Percentiles rank a stretch among this genome's conserved stretches.
Conservation (phyloP, 31 red algal genomes). For the Odonthalia washingtoniensis region DNA sequence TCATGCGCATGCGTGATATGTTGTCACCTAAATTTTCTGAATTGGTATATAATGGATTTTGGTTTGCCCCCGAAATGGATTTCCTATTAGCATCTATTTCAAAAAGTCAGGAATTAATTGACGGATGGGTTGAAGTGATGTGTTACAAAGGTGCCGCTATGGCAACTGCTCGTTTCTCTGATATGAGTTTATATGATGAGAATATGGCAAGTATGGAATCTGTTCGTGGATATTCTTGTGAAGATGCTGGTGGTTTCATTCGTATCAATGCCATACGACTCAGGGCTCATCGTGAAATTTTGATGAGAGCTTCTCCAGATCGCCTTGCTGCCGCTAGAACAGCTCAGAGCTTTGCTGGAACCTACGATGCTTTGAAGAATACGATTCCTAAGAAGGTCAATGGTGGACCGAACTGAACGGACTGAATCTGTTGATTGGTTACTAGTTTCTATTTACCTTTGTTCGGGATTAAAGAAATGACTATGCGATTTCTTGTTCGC, state of each 20-base stretch:
- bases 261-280: constrained; percentile 96
- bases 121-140: constrained; percentile 96
- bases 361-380: neutral
- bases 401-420: too few species aligned
- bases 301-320: constrained; percentile 75
- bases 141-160: constrained; percentile 95
- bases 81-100: constrained; percentile 91
- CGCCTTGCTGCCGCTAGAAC: constrained; percentile 39
- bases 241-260: constrained; percentile 98
- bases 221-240: constrained; percentile 85
- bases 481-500: too few species aligned
- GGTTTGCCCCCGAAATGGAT: constrained; percentile 98
- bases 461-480: too few species aligned
- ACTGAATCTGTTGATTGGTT: too few species aligned
- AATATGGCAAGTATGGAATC: constrained; percentile 95
- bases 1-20: constrained; percentile 97
- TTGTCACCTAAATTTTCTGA: constrained; percentile 94
- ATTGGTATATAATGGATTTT: constrained; percentile 97
- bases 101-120: constrained; percentile 96
- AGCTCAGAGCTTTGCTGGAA: neutral
- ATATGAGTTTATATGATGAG: constrained; percentile 90
- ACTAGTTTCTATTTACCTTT: too few species aligned
- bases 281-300: constrained; percentile 88
- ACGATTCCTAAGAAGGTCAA: neutral
- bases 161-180: constrained; percentile 87